Evolutionary conservation across 2,329 filamentous ascomycete species (phyloP).

Genomic region (Pezicula carpinea): DNA sequence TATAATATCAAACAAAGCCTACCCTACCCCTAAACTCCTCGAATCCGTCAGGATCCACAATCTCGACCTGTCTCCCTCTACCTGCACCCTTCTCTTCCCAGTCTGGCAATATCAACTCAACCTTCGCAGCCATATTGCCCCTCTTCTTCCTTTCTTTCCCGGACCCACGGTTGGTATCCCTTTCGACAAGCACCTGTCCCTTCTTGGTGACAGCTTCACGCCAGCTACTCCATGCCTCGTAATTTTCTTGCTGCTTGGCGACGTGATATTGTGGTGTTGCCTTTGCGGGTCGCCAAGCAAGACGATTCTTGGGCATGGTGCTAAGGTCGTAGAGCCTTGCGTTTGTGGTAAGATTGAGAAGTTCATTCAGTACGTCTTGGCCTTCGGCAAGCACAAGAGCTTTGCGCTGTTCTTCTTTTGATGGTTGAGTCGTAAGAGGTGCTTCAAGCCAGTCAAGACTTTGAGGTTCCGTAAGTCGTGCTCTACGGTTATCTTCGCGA

Average conservation of each 20-base stretch:
- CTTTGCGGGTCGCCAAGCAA: conserved; percentile 62
- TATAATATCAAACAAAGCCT: conserved; percentile 28
- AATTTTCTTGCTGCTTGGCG: conserved; percentile 61
- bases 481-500: conserved; percentile 60
- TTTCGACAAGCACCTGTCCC: conserved; percentile 35
- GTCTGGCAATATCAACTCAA: conserved; percentile 22
- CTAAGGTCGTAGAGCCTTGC: conserved; percentile 57
- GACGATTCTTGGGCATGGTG: conserved; percentile 51
- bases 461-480: conserved; percentile 52
- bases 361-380: conserved; percentile 58
- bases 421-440: conserved; percentile 45
- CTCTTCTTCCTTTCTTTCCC: conserved; percentile 13
- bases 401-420: conserved; percentile 43
- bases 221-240: conserved; percentile 57
- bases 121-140: conserved; percentile 19
- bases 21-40: conserved; percentile 24
- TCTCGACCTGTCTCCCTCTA: conserved; percentile 22
- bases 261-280: conserved; percentile 63
- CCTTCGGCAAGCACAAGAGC: conserved; percentile 55
- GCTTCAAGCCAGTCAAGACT: conserved; percentile 59
- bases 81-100: conserved; percentile 20
- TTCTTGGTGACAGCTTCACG: conserved; percentile 50
- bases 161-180: conserved; percentile 16
- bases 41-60: conserved; percentile 25
- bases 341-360: conserved; percentile 55